A percentile compares a stretch with the other conserved stretches of the same genome.
phyloP scores from a whole-genome alignment of 2,329 filamentous ascomycete species.

The Aspergillus pseudoterreus region DNA sequence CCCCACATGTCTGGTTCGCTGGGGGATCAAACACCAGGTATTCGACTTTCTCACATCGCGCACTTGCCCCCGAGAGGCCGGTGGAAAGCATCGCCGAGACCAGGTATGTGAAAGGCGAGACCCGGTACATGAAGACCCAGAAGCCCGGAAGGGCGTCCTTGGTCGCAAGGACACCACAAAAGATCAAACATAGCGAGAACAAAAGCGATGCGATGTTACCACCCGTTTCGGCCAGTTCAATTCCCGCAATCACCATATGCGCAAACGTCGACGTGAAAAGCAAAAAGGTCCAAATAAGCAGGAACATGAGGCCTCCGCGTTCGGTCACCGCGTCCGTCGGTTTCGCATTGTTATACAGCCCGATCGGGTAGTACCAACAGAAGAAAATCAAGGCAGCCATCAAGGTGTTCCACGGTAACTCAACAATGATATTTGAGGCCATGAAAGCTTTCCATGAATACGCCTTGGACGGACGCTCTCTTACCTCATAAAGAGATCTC shows the following conservation, averaged over 20 bases:
- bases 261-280: conserved; percentile 3
- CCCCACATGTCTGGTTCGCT: conserved; percentile 52
- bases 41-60: not conserved
- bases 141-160: conserved; percentile 57
- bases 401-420: conserved; percentile 70
- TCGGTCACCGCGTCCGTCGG: not conserved
- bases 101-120: conserved; percentile 56
- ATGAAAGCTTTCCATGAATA: conserved; percentile 84
- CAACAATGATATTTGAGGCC: conserved; percentile 74
- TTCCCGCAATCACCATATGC: conserved; percentile 1
- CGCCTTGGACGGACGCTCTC: conserved; percentile 74
- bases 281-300: conserved; percentile 2
- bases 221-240: not conserved
- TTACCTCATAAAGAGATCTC: conserved; percentile 76
- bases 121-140: conserved; percentile 77
- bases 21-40: conserved; percentile 29
- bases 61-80: not conserved
- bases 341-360: conserved; percentile 3
- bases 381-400: conserved; percentile 71
- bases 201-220: not conserved
- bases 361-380: conserved; percentile 77
- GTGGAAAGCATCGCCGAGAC: conserved; percentile 19
- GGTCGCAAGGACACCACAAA: conserved; percentile 1
- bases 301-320: not conserved
- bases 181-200: conserved; percentile 1